phyloP scores from a whole-genome alignment of 2,329 filamentous ascomycete species.

The Pleochaeta shiraiana region DNA sequence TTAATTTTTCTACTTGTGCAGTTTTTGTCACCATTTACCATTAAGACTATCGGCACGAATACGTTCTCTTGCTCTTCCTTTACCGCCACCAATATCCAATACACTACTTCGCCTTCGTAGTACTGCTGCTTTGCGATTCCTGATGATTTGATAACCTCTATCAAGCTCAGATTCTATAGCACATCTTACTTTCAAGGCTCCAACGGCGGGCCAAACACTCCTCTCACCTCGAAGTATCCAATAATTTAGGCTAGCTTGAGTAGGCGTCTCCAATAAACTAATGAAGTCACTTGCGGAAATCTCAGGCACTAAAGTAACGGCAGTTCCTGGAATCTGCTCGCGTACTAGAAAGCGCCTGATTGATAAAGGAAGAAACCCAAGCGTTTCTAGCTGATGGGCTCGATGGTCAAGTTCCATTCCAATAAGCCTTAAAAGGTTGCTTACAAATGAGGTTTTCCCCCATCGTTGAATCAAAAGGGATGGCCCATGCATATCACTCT shows the following conservation, averaged over 20 bases:
- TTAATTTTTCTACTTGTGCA: too few species aligned
- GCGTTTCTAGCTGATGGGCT: slow-evolving; percentile 55
- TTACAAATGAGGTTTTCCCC: slow-evolving; percentile 33
- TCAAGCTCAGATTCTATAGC: slow-evolving; percentile 78
- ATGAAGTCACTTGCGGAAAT: slow-evolving; percentile 52
- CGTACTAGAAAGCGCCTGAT: slow-evolving; percentile 63
- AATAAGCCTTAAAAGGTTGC: slow-evolving; percentile 42
- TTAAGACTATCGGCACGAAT: slow-evolving; percentile 15
- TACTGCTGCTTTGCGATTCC: slow-evolving; percentile 26
- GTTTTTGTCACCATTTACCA: slow-evolving; percentile 12
- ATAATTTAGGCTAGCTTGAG: slow-evolving; percentile 49
- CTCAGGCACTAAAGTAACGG: slow-evolving; percentile 64
- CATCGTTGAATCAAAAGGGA: slow-evolving; percentile 36
- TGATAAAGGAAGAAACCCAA: slow-evolving; percentile 46
- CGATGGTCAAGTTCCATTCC: slow-evolving; percentile 62
- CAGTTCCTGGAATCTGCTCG: slow-evolving; percentile 58
- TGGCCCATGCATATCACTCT: slow-evolving; percentile 59
- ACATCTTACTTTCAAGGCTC: slow-evolving; percentile 60
- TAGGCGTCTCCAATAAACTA: slow-evolving; percentile 64
- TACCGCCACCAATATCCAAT: slow-evolving; percentile 14
- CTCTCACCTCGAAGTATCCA: slow-evolving; percentile 74
- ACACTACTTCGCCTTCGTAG: slow-evolving; percentile 17
- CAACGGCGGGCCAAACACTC: slow-evolving; percentile 79
- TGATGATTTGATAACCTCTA: slow-evolving; percentile 58
- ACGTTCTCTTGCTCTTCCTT: slow-evolving; percentile 11